These are phyloP conservation scores for Mortierella sp. DNA, from an alignment of 371 early-diverging fungal genomes.

Conservation along the genomic window DNA sequence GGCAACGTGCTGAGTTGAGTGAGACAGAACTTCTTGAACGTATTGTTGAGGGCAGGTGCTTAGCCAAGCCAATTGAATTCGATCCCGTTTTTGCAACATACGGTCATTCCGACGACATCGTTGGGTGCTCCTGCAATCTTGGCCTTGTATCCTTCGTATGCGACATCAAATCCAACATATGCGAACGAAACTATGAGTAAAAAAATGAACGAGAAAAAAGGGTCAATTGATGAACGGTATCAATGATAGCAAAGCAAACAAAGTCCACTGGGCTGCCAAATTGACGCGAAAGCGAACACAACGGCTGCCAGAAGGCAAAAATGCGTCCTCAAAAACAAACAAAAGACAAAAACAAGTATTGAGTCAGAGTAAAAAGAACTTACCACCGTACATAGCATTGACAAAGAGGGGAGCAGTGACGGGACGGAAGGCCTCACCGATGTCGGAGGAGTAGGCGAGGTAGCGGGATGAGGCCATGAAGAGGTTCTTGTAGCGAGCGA, in stretches of 20 bases:
- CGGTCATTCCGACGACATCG: constrained; percentile 66
- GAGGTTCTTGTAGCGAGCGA: constrained; percentile 71
- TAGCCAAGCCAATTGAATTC: constrained; percentile 3
- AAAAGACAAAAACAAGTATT: neutral
- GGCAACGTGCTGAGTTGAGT: neutral
- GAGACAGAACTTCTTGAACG: neutral
- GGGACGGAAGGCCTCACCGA: constrained; percentile 87
- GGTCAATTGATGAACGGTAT: neutral
- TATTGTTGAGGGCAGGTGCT: too few relatives aligned
- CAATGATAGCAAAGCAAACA: too few relatives aligned
- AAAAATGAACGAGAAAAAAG: neutral
- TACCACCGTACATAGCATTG: constrained; percentile 71
- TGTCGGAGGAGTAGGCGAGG: constrained; percentile 79
- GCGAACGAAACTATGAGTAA: constrained; percentile 66
- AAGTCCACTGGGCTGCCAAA: neutral
- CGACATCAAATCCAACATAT: constrained; percentile 75
- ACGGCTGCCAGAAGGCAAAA: neutral
- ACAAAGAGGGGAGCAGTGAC: constrained; percentile 72
- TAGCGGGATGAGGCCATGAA: constrained; percentile 70
- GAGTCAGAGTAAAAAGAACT: neutral
- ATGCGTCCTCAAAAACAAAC: neutral
- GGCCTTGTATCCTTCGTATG: constrained; percentile 80
- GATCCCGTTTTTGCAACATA: neutral
- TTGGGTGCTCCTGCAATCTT: constrained; percentile 62
- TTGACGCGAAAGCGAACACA: neutral